phyloP scores from a whole-genome alignment of 129 eudicot genomes.

The Kitagawia praeruptora region DNA sequence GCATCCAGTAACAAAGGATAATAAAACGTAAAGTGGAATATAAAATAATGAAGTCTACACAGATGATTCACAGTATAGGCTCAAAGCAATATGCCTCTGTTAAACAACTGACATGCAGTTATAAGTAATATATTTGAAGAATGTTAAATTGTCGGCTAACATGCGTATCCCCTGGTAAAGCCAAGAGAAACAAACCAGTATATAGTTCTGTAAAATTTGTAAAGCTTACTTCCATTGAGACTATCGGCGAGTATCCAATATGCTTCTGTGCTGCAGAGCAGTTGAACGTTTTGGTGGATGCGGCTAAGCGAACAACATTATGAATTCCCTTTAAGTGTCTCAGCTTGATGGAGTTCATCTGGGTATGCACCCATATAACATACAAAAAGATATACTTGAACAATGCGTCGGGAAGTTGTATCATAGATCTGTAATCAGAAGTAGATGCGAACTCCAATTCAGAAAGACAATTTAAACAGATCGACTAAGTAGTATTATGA shows the following conservation, averaged over 20 bases:
- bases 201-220: slow-evolving; percentile 5
- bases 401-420: slow-evolving; percentile 46
- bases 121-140: neutral
- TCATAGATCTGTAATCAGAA: slow-evolving; percentile 52
- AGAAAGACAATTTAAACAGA: slow-evolving; percentile 13
- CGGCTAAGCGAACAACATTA: slow-evolving; percentile 39
- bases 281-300: slow-evolving; percentile 57
- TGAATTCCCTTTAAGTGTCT: slow-evolving; percentile 28
- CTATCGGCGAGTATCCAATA: slow-evolving; percentile 70
- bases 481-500: slow-evolving; percentile 2
- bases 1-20: neutral
- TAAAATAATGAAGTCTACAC: neutral
- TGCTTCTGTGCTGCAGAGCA: slow-evolving; percentile 71
- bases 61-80: neutral
- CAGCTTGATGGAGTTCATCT: slow-evolving; percentile 33
- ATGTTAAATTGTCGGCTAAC: neutral
- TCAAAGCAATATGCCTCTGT: neutral
- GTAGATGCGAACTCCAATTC: slow-evolving; percentile 6
- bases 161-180: neutral
- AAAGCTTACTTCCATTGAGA: slow-evolving; percentile 59
- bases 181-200: neutral
- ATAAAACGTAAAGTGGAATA: neutral
- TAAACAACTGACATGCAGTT: neutral
- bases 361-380: slow-evolving; percentile 41
- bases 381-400: slow-evolving; percentile 26